These are phyloP conservation scores for Leccinum pellstonianum DNA, from an alignment of 768 basidiomycete genomes.

Conservation along the genomic window DNA sequence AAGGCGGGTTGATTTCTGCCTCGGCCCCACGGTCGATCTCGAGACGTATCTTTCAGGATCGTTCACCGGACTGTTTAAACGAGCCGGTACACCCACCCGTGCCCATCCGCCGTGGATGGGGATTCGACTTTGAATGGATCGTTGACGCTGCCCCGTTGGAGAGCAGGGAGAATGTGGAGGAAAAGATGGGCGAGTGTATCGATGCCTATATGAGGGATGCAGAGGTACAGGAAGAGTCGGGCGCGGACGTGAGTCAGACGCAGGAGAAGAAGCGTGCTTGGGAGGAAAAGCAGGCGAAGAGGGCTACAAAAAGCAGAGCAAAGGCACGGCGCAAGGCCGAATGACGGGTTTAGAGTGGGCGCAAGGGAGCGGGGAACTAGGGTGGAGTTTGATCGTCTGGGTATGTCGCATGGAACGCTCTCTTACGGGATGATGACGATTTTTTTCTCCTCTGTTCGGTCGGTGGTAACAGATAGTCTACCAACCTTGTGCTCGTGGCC, in stretches of 20 bases:
- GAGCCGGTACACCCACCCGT: not conserved
- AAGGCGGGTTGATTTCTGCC: slow-evolving; percentile 60
- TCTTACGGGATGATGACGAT: slow-evolving; percentile 4
- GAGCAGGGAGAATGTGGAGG: slow-evolving; percentile 42
- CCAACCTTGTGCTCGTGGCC: not conserved
- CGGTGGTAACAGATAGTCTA: not conserved
- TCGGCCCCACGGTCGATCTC: slow-evolving; percentile 33
- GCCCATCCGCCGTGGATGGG: slow-evolving; percentile 63
- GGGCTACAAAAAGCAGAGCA: slow-evolving; percentile 35
- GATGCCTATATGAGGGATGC: slow-evolving; percentile 46
- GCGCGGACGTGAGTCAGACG: slow-evolving; percentile 62
- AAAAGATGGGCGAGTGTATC: slow-evolving; percentile 71
- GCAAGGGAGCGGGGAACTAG: not conserved
- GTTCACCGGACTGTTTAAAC: not conserved
- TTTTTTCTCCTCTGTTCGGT: not conserved
- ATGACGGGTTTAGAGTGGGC: slow-evolving; percentile 7
- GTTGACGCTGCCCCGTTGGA: slow-evolving; percentile 13
- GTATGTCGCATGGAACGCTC: slow-evolving; percentile 10
- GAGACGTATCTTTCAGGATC: not conserved
- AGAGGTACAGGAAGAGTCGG: slow-evolving; percentile 51
- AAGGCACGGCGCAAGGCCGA: slow-evolving; percentile 25
- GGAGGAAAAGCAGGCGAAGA: slow-evolving; percentile 40
- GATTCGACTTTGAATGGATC: slow-evolving; percentile 81
- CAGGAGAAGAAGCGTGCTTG: slow-evolving; percentile 63
- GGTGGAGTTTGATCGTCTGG: slow-evolving; percentile 1